Percentiles rank a stretch among this genome's conserved stretches.
These are phyloP conservation scores for Ceriops tagal DNA, from an alignment of 345 rosid species.

Conservation along the genomic window DNA sequence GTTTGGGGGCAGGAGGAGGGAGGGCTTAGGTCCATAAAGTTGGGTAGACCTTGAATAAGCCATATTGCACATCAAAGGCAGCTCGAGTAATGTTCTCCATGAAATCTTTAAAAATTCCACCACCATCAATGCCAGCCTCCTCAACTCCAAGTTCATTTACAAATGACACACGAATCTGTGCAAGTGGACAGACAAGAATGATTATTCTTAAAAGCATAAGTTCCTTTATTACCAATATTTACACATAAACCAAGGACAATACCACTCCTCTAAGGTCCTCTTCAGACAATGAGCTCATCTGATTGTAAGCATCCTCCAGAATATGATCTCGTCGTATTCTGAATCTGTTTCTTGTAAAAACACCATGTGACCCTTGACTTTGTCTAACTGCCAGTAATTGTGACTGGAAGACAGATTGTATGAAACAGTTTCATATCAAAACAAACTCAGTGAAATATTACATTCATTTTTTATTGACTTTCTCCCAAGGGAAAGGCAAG, in stretches of 20 bases:
- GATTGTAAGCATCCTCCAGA: constrained; percentile 94
- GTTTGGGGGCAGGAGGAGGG: no score
- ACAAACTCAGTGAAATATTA: background rate
- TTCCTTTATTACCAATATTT: constrained; percentile 4
- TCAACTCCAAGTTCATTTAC: constrained; percentile 98
- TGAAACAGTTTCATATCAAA: background rate
- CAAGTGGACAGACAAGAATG: constrained; percentile 22
- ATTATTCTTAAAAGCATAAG: constrained; percentile 15
- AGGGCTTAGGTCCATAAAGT: background rate
- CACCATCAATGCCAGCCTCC: constrained; percentile 99
- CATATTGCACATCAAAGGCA: constrained; percentile 96
- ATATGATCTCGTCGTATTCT: constrained; percentile 93
- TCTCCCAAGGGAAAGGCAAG: background rate
- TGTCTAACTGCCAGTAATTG: constrained; percentile 73
- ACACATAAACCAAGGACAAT: constrained; percentile 22
- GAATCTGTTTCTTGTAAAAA: constrained; percentile 77
- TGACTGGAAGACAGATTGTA: constrained; percentile 43
- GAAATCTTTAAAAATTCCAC: constrained; percentile 99
- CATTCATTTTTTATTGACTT: background rate
- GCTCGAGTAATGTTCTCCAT: constrained; percentile 98
- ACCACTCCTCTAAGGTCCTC: constrained; percentile 95
- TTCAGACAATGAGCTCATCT: constrained; percentile 91
- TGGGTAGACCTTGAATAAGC: constrained; percentile 80
- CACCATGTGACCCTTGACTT: constrained; percentile 64
- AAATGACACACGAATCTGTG: constrained; percentile 95